Evolutionary conservation across 495 filamentous ascomycete species (phyloP), one percentile per base, ranked within the genome.

Genomic region (Aspergillus mulundensis): DNA sequence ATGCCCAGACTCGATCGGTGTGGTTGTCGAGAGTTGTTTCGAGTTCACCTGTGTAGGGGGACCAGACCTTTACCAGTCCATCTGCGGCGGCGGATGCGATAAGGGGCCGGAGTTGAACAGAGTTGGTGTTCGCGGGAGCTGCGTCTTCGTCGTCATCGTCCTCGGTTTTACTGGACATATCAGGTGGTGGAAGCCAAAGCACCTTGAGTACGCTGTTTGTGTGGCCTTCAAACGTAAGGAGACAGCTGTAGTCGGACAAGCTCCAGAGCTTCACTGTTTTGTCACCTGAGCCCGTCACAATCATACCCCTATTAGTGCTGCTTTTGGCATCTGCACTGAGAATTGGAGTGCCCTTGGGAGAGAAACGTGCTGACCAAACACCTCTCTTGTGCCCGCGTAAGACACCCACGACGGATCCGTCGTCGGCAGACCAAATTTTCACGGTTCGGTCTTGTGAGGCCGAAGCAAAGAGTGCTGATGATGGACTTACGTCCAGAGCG

Each of bases 191-290:
- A 19, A 97, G 79, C 93, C 93, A 97, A 5, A 90, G 81, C 7
- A 95, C 87, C 67, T 97, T 97, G 42, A 97, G 82, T 7, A 97
- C 89, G 68, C 87, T 95, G 68, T 96, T 91, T 6, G 90, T 91
- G 70, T 99, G 94, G 1, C 95, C 94, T 70, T 99, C 94, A 57
- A 99, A 90, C 0, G 94, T 97, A 44, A 90, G 78, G 14, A 99
- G 72, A 69, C 94, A 99, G 64, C 84, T 91, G 67, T 95, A 99
- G 69, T 97, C 93, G 3, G 85, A 80, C 47, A 97, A 75, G 70
- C 83, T 96, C 95, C 95, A 99, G 15, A 99, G 80, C 69, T 96
- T 95, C 61, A 99, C 82, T 0, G 90, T 96, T 68, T 95, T 96
- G 71, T 99, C 94, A 53, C 91, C 94, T 53, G 87, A 91, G 15